Conservation (phyloP, 2,329 filamentous ascomycete species). For the Calcarisporium arbuscula region DNA sequence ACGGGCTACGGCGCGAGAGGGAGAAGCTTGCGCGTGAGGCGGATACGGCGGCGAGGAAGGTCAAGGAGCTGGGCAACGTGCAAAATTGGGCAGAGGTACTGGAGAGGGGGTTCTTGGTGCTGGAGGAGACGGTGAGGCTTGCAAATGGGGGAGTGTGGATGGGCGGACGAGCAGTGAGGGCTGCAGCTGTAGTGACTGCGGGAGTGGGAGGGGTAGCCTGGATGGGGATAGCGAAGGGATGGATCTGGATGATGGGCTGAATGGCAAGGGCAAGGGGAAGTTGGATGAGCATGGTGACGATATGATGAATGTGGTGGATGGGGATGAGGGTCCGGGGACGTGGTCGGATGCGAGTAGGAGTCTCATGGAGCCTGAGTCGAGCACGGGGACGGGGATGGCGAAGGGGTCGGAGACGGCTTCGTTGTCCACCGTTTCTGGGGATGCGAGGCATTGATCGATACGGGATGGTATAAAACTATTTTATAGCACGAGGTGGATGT, state of each 20-base stretch:
- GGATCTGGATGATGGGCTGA: constrained; percentile 3
- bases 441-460: constrained; percentile 3
- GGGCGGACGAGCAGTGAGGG: constrained; percentile 10
- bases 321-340: constrained; percentile 15
- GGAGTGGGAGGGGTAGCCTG: constrained; percentile 23
- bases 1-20: constrained; percentile 54
- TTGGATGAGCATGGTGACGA: constrained; percentile 10
- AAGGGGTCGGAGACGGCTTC: constrained; percentile 34
- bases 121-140: constrained; percentile 59
- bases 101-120: constrained; percentile 57
- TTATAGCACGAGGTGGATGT: no score
- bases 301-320: constrained; percentile 14
- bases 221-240: constrained; percentile 13
- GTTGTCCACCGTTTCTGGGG: constrained; percentile 24
- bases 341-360: constrained; percentile 33
- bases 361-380: constrained; percentile 29
- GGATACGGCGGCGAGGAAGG: constrained; percentile 52
- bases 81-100: constrained; percentile 86
- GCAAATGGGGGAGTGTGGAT: constrained; percentile 32
- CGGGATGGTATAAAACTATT: no score
- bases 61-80: constrained; percentile 76
- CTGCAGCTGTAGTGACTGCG: constrained; percentile 31
- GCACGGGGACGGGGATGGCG: constrained; percentile 23
- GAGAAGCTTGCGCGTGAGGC: constrained; percentile 60
- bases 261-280: constrained; percentile 12